Percentiles rank a stretch among this genome's conserved stretches.
phyloP scores from a whole-genome alignment of 2,329 filamentous ascomycete genomes.

The Penicillium glabrum region DNA sequence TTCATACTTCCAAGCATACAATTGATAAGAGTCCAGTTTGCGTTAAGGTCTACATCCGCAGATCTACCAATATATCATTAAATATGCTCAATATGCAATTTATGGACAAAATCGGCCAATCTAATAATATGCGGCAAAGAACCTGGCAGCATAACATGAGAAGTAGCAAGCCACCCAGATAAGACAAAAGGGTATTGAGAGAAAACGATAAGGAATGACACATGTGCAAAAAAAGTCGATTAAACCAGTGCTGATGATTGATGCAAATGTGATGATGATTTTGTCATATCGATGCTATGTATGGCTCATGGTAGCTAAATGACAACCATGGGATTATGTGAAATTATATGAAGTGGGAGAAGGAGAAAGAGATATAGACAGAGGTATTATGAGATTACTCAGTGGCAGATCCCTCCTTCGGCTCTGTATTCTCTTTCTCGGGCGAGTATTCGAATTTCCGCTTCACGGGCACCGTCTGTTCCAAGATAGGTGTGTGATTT shows the following conservation, averaged over 20 bases:
- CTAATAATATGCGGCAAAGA: constrained; percentile 1
- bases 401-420: constrained; percentile 19
- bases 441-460: constrained; percentile 23
- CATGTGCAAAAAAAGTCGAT: constrained; percentile 5
- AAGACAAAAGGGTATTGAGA: constrained; percentile 20
- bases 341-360: neutral
- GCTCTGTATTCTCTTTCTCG: constrained; percentile 28
- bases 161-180: constrained; percentile 6
- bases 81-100: constrained; percentile 15
- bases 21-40: too few relatives aligned
- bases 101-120: constrained; percentile 11
- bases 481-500: constrained; percentile 11
- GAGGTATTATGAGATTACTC: constrained; percentile 16
- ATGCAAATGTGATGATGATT: constrained; percentile 5
- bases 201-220: constrained; percentile 1
- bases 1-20: too few relatives aligned
- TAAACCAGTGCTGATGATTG: constrained; percentile 20
- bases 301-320: neutral
- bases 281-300: neutral
- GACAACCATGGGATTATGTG: neutral
- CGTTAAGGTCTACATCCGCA: neutral
- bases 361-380: neutral
- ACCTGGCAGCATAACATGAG: neutral
- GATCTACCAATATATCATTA: neutral
- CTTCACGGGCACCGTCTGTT: constrained; percentile 19